Conservation (phyloP, 2,329 filamentous ascomycete genomes). For the Escovopsis weberi region DNA sequence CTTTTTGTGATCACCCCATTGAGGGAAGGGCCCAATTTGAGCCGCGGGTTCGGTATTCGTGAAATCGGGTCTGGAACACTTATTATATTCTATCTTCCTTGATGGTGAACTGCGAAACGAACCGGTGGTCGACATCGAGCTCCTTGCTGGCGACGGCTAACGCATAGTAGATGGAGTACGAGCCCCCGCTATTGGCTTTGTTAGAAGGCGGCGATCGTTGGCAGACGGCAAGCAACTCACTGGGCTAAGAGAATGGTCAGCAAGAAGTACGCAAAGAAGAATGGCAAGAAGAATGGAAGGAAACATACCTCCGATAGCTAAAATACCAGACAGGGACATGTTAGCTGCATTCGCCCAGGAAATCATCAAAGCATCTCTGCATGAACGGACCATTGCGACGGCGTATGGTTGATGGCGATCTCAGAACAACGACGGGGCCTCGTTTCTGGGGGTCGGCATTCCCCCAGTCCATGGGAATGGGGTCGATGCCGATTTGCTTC, state of each 20-base stretch:
- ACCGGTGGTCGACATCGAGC: constrained; percentile 65
- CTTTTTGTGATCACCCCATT: constrained; percentile 83
- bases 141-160: constrained; percentile 86
- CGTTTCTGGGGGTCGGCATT: constrained; percentile 57
- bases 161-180: constrained; percentile 91
- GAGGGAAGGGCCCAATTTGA: constrained; percentile 72
- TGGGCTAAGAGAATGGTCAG: constrained; percentile 18
- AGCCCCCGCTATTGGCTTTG: constrained; percentile 46
- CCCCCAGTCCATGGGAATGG: constrained; percentile 81
- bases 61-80: constrained; percentile 35
- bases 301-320: constrained; percentile 43
- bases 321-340: constrained; percentile 3
- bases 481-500: constrained; percentile 85
- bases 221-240: constrained; percentile 12
- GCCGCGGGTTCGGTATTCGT: constrained; percentile 81
- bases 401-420: constrained; percentile 59
- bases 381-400: constrained; percentile 57
- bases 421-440: constrained; percentile 79
- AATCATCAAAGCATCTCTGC: neutral
- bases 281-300: neutral
- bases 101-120: constrained; percentile 8
- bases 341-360: constrained; percentile 3
- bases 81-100: neutral
- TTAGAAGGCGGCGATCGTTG: neutral
- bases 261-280: neutral